Evolutionary conservation across 306 rosid genomes (phyloP), one percentile per base, ranked within the genome.

Genomic region (Glycine latifolia): DNA sequence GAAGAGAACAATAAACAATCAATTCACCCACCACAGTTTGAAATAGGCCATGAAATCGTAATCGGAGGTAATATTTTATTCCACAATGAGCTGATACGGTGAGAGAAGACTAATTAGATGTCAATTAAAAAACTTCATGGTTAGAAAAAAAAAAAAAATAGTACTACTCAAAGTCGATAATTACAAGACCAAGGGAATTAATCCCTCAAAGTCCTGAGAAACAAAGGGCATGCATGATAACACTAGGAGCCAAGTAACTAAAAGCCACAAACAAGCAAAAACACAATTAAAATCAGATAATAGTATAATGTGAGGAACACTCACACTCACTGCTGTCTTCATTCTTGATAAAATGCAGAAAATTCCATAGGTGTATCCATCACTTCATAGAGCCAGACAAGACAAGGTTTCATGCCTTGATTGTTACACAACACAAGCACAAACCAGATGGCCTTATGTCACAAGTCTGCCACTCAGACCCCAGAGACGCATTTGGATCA

Each of bases 401-500:
- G 46, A 73, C 4, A 77, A 20, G 20, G 26, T 17, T 77, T 90
- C 91, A 95, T 63, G 88, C 99, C 86, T 87, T 93, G 87, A 93
- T 90, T 50, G 96, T 93, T 79, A 93, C 98, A 82, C 91, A 73
- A 86, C 89, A 88, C 84, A 95, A 71, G 91, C 95, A 95, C 61
- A 89, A 73, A 61, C 99, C 97, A 66, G 96, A 89, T 26, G 93
- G 96, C 80, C 82, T 89, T 60, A 93, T 88, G 52, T 83, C 89
- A 53, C 91, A 93, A 81, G 90, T 89, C 66, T 84, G 87, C 99
- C 99, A 95, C 81, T 95, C 98, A 4, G 91, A 90, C 44, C 98
- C 99, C 0, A 91, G 83, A 46, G 92, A 80, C 10, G 94, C 98
- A 79, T 87, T 88, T 73, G 99, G 99, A 83, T 95, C 97, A 77